Conservation (phyloP, 2,329 filamentous ascomycete species). For the Beauveria bassiana region DNA sequence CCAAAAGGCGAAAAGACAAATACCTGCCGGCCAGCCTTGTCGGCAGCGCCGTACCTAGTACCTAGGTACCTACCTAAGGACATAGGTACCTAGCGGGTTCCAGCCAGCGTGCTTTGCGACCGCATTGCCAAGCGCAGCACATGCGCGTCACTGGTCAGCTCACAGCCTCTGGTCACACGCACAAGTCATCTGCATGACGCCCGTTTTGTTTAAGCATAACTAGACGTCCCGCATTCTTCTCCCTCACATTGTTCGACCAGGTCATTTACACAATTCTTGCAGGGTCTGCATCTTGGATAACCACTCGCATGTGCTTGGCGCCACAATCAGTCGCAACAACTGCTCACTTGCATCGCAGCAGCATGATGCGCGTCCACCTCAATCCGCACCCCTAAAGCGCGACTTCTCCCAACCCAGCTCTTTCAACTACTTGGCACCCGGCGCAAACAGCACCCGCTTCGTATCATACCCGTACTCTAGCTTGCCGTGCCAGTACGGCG, state of each 20-base stretch:
- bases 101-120: neutral
- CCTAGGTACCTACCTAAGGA: neutral
- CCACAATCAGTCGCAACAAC: neutral
- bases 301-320: neutral
- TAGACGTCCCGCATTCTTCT: neutral
- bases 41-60: neutral
- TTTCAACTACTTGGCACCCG: conserved; percentile 30
- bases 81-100: neutral
- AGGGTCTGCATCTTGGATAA: too few relatives aligned
- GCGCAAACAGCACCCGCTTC: conserved; percentile 48
- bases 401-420: neutral
- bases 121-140: neutral
- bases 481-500: conserved; percentile 51
- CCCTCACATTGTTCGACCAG: neutral
- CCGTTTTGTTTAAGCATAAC: neutral
- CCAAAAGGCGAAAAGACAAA: too few relatives aligned
- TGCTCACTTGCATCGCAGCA: too few relatives aligned
- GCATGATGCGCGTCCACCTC: neutral
- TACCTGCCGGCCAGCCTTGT: too few relatives aligned
- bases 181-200: conserved; percentile 3
- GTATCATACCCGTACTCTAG: conserved; percentile 62
- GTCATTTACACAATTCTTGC: neutral
- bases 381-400: neutral
- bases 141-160: neutral
- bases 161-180: neutral